phyloP scores from a whole-genome alignment of 1,284 basidiomycete genomes.

The Caloboletus firmus region DNA sequence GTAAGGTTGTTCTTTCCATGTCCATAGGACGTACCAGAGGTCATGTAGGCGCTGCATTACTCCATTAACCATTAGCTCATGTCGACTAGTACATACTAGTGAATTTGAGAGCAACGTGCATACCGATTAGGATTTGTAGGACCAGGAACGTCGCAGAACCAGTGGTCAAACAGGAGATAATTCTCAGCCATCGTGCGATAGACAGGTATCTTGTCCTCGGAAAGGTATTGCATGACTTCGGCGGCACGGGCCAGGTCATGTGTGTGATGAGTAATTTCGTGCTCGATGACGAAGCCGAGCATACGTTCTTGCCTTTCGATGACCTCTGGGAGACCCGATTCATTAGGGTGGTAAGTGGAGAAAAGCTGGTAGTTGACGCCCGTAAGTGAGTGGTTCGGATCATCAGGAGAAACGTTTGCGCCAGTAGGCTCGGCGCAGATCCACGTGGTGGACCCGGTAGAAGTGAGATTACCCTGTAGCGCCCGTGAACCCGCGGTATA shows the following conservation, averaged over 20 bases:
- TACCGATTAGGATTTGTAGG: slow-evolving; percentile 31
- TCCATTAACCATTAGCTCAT: not conserved
- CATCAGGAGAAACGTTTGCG: slow-evolving; percentile 26
- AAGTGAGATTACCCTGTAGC: slow-evolving; percentile 15
- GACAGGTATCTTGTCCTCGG: slow-evolving; percentile 29
- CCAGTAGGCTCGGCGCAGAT: slow-evolving; percentile 24
- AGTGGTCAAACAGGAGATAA: slow-evolving; percentile 24
- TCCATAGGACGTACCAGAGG: slow-evolving; percentile 29
- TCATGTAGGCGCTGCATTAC: slow-evolving; percentile 22
- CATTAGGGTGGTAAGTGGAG: slow-evolving; percentile 25
- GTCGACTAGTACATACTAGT: not conserved
- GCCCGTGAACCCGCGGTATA: not conserved
- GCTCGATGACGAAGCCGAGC: slow-evolving; percentile 27
- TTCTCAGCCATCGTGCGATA: slow-evolving; percentile 28
- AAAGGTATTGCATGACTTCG: slow-evolving; percentile 24
- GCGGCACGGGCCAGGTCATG: slow-evolving; percentile 18
- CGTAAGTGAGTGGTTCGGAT: slow-evolving; percentile 29
- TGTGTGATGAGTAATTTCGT: slow-evolving; percentile 21
- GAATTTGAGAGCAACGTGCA: not conserved
- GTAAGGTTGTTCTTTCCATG: slow-evolving; percentile 20
- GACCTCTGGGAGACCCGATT: slow-evolving; percentile 1
- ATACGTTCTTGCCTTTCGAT: slow-evolving; percentile 13
- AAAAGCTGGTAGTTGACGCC: slow-evolving; percentile 29
- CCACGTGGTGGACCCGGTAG: slow-evolving; percentile 3
- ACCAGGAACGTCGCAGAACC: slow-evolving; percentile 32